Base-by-base conservation (phyloP, 306 rosid species). In the Begonia masoniana region DNA sequence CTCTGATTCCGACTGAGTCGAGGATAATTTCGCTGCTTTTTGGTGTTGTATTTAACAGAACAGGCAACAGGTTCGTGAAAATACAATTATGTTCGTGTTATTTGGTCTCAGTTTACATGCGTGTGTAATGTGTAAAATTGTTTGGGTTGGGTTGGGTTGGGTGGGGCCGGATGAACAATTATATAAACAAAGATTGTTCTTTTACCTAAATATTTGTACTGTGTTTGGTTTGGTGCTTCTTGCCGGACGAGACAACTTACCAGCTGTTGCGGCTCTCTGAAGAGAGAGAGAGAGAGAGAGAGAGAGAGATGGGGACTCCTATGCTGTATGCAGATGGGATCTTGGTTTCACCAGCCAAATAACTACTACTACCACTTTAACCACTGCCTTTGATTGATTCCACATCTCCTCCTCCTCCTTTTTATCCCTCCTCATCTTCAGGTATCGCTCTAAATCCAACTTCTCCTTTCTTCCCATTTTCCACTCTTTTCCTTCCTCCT, bases 211-310 rank as follows among this genome's bases (percentile, higher is more conserved):
- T 41, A 52, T 64, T 63, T 59, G 69, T 85, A 62, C 82, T 58
- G 56, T 51, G 82, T 80, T 82, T 83, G 86, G 89, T 87, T 14
- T 50, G 54, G 54, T 50, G 94, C 81, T 61, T 75, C 74, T 80
- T 68, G 76, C 82, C 68, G 84, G 89, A 78, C 78, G 65, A 68
- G 77, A 76, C 86, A 80, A 83, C 84, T 87, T 64, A 83, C 96
- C 94, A 76, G 89, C 72, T 70, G 96, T 87, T 87, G 92, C 80
- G 82, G 86, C 74, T 71, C 68, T 67, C 64, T 56, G 65, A 67
- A 66, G 78, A 63, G 83, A 67, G 64, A 70, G 74, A 66, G 26
- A 69, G 81, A 66, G 78, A 63, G 83, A 67, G 64, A 70, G 74
- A 66, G 26, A 69, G 81, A 56, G 56, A 70, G 83, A 74, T 56